These are phyloP conservation scores for Raddia guianensis DNA, from an alignment of 176 grass and related monocot genomes.

Conservation along the genomic window DNA sequence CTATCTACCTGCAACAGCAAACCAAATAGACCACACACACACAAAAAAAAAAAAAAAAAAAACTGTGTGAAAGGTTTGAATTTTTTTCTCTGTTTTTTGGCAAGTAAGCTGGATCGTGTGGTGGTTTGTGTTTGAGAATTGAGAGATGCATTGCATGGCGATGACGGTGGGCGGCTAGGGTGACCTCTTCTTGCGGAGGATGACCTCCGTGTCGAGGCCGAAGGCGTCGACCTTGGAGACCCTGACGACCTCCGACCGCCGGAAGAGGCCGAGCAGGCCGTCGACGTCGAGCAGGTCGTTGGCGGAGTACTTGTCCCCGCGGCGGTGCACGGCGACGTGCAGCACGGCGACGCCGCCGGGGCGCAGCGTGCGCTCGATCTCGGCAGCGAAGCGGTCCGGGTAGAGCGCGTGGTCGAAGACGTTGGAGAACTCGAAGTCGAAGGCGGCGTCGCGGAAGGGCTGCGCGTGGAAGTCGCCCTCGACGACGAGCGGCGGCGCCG, in stretches of 20 bases:
- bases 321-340: conserved; percentile 74
- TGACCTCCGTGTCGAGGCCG: conserved; percentile 89
- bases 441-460: conserved; percentile 57
- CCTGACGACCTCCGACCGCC: conserved; percentile 50
- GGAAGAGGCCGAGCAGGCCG: conserved; percentile 62
- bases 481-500: conserved; percentile 72
- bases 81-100: background rate
- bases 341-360: conserved; percentile 73
- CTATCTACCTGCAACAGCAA: background rate
- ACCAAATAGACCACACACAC: background rate
- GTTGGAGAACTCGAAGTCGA: conserved; percentile 99
- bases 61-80: background rate
- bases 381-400: conserved; percentile 69
- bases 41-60: too few species aligned
- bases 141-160: background rate
- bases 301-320: conserved; percentile 90
- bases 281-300: conserved; percentile 72
- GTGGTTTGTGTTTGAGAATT: background rate
- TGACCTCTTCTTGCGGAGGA: conserved; percentile 66
- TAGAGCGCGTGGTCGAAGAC: conserved; percentile 95
- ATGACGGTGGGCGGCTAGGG: conserved; percentile 14
- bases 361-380: conserved; percentile 79
- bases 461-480: conserved; percentile 83
- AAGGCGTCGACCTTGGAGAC: conserved; percentile 79
- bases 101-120: background rate